Conservation (phyloP, 2,329 filamentous ascomycete genomes). For the Verticillium nonalfalfae region DNA sequence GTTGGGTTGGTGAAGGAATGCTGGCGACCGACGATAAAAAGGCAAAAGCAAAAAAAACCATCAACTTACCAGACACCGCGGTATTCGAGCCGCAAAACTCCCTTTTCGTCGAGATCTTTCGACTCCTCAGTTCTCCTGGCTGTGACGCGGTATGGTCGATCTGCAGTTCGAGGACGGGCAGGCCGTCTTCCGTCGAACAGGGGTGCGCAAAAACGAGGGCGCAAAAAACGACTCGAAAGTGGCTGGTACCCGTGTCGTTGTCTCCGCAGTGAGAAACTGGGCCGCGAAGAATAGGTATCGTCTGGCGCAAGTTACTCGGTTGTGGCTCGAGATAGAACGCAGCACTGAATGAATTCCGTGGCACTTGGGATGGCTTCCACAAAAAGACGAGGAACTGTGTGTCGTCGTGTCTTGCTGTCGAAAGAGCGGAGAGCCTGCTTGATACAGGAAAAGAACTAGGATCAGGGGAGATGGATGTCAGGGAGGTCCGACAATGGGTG, state of each 20-base stretch:
- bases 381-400: neutral
- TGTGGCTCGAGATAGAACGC: no score
- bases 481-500: neutral
- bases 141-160: neutral
- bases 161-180: neutral
- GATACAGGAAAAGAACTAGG: neutral
- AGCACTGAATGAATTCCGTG: no score
- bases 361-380: no score
- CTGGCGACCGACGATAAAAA: neutral
- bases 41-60: neutral
- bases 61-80: neutral
- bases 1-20: neutral
- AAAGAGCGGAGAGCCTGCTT: neutral
- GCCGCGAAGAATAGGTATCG: no score
- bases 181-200: neutral
- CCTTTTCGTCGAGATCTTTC: neutral
- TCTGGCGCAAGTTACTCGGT: no score
- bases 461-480: neutral
- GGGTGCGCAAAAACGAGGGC: neutral
- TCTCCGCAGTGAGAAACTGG: neutral
- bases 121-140: neutral
- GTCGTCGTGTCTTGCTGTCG: neutral
- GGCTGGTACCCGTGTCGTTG: neutral
- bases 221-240: neutral
- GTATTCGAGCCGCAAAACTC: neutral